These are phyloP conservation scores for Tolypocladium guangdongense DNA, from an alignment of 2,329 filamentous ascomycete genomes.

Conservation along the genomic window DNA sequence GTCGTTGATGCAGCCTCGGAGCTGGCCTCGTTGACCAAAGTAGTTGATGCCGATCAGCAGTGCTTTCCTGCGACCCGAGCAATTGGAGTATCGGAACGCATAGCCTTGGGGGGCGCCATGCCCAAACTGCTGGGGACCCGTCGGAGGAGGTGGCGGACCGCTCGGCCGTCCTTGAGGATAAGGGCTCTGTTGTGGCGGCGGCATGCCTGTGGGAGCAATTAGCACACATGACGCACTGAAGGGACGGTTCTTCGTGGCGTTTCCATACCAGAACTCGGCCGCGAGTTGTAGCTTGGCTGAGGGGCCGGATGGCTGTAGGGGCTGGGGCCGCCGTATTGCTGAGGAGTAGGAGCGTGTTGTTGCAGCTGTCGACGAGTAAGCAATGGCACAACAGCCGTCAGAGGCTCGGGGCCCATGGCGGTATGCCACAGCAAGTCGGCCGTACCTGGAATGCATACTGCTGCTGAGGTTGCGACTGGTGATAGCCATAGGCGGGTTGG, in stretches of 20 bases:
- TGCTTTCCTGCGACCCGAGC: slow-evolving; percentile 79
- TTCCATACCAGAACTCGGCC: slow-evolving; percentile 29
- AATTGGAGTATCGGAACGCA: slow-evolving; percentile 83
- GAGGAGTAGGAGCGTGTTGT: slow-evolving; percentile 21
- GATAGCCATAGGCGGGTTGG: slow-evolving; percentile 36
- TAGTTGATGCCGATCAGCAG: slow-evolving; percentile 94
- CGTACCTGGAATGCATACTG: slow-evolving; percentile 29
- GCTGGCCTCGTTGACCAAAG: slow-evolving; percentile 81
- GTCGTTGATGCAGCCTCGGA: slow-evolving; percentile 92
- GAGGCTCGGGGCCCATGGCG: neutral
- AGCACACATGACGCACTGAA: neutral
- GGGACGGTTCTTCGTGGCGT: neutral
- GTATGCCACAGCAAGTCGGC: neutral
- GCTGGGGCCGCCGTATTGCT: slow-evolving; percentile 18
- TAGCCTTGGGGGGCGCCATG: slow-evolving; percentile 71
- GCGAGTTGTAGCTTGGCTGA: slow-evolving; percentile 34
- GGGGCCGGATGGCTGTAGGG: slow-evolving; percentile 19
- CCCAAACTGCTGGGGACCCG: slow-evolving; percentile 61
- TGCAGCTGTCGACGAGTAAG: slow-evolving; percentile 19
- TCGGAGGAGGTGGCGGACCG: slow-evolving; percentile 56
- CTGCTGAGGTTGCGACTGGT: slow-evolving; percentile 25
- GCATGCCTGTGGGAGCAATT: slow-evolving; percentile 7
- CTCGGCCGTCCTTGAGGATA: slow-evolving; percentile 8
- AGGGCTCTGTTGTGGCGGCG: slow-evolving; percentile 5
- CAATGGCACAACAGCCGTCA: too few relatives aligned